phyloP scores from a whole-genome alignment of 2,329 filamentous ascomycete species.

The Xylaria sp. region DNA sequence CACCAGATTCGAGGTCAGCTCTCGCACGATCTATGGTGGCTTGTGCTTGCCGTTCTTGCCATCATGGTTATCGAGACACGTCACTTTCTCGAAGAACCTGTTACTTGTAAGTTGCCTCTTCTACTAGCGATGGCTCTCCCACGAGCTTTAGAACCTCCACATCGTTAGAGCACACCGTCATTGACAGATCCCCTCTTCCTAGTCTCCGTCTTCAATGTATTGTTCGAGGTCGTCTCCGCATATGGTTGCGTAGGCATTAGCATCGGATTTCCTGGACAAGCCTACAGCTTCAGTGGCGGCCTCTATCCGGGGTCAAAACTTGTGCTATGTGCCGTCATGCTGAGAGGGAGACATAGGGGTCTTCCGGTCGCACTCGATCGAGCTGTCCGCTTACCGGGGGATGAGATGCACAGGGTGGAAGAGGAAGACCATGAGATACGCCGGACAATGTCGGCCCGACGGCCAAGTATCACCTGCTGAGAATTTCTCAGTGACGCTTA shows the following conservation, averaged over 20 bases:
- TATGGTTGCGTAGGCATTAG: constrained; percentile 67
- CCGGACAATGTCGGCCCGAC: constrained; percentile 44
- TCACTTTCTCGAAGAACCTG: constrained; percentile 58
- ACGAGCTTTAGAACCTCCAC: no score
- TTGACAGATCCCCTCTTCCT: neutral
- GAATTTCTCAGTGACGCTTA: neutral
- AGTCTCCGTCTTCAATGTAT: constrained; percentile 62
- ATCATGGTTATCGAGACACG: constrained; percentile 64
- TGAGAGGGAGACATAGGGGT: constrained; percentile 60
- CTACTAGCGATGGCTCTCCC: no score
- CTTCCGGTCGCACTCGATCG: constrained; percentile 61
- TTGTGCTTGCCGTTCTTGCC: constrained; percentile 64
- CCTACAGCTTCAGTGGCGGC: constrained; percentile 61
- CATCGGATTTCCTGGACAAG: constrained; percentile 56
- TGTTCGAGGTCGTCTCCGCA: constrained; percentile 61
- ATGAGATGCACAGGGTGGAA: constrained; percentile 47
- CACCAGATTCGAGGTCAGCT: constrained; percentile 65
- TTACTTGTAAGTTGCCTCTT: constrained; percentile 42
- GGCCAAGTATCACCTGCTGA: constrained; percentile 33
- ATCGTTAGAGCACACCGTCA: no score
- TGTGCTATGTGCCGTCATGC: constrained; percentile 61
- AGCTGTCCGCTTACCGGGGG: constrained; percentile 52
- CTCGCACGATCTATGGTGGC: constrained; percentile 69
- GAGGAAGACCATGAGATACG: constrained; percentile 50
- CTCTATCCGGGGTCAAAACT: constrained; percentile 62